These are phyloP conservation scores for Podila minutissima DNA, from an alignment of 192 early-diverging fungal species.

Conservation along the genomic window DNA sequence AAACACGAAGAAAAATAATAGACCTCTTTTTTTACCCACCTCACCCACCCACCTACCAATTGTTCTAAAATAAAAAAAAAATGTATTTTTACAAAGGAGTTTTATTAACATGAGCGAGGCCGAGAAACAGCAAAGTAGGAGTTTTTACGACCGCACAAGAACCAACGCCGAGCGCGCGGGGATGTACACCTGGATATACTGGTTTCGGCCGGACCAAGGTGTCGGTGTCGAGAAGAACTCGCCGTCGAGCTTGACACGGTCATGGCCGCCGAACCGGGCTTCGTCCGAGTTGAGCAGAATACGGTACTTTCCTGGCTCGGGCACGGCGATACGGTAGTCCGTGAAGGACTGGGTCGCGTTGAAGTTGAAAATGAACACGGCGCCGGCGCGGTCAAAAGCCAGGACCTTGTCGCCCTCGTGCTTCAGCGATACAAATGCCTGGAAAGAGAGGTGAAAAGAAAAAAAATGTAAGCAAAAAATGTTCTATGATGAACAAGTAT, in stretches of 20 bases:
- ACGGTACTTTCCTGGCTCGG: slow-evolving; percentile 74
- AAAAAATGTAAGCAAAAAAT: too few relatives aligned
- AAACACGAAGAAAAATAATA: neutral
- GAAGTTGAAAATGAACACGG: slow-evolving; percentile 97
- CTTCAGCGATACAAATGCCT: slow-evolving; percentile 87
- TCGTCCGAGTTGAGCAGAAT: slow-evolving; percentile 85
- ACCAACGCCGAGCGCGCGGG: slow-evolving; percentile 30
- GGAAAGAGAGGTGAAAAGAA: neutral
- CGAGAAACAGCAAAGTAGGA: too few relatives aligned
- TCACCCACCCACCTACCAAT: neutral
- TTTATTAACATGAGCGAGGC: too few relatives aligned
- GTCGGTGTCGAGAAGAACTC: slow-evolving; percentile 77
- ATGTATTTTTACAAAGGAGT: too few relatives aligned
- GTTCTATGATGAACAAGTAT: neutral
- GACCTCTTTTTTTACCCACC: neutral
- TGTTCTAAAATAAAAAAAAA: neutral
- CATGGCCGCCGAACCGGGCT: slow-evolving; percentile 81
- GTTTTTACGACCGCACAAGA: slow-evolving; percentile 14
- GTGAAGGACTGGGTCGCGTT: slow-evolving; percentile 84
- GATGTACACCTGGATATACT: slow-evolving; percentile 79
- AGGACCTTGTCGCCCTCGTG: slow-evolving; percentile 94
- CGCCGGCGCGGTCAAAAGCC: slow-evolving; percentile 89
- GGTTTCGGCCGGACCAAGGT: slow-evolving; percentile 76
- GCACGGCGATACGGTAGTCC: slow-evolving; percentile 89
- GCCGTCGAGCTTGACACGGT: slow-evolving; percentile 70